phyloP scores from a whole-genome alignment of 352 stramenopile species.

The Phytophthora citrophthora region DNA sequence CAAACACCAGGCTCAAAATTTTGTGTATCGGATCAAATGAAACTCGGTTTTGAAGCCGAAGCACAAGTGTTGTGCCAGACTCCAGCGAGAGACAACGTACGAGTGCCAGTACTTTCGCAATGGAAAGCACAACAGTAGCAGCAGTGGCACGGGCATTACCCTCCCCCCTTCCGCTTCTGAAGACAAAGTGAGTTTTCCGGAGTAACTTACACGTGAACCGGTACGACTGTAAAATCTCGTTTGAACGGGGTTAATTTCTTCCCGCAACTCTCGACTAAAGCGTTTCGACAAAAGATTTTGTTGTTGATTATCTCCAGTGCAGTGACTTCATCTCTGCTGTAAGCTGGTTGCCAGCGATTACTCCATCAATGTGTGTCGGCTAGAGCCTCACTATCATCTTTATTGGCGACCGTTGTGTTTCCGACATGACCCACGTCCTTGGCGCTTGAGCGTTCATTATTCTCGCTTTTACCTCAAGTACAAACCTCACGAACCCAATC shows the following conservation, averaged over 20 bases:
- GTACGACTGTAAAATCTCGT: too few species aligned
- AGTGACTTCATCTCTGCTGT: background rate
- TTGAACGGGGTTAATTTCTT: slow-evolving; percentile 4
- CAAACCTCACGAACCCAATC: background rate
- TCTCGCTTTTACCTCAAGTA: slow-evolving; percentile 17
- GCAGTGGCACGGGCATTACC: too few species aligned
- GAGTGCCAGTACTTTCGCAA: too few species aligned
- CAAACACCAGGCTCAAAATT: too few species aligned
- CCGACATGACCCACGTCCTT: background rate
- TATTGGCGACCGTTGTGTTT: background rate
- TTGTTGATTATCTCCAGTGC: slow-evolving; percentile 12
- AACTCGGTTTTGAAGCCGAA: too few species aligned
- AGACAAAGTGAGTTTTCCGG: too few species aligned
- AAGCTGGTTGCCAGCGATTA: slow-evolving; percentile 11
- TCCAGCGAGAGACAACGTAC: too few species aligned
- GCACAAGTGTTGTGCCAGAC: too few species aligned
- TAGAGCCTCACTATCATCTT: background rate
- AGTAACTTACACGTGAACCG: too few species aligned
- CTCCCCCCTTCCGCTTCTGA: too few species aligned
- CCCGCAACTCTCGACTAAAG: slow-evolving; percentile 5
- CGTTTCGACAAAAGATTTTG: slow-evolving; percentile 9
- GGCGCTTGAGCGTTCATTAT: slow-evolving; percentile 9
- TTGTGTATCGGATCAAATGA: too few species aligned
- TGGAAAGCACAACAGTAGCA: too few species aligned
- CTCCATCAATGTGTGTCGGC: slow-evolving; percentile 1